Base-by-base conservation (phyloP, 2,329 filamentous ascomycete species). In the Beauveria australis region DNA sequence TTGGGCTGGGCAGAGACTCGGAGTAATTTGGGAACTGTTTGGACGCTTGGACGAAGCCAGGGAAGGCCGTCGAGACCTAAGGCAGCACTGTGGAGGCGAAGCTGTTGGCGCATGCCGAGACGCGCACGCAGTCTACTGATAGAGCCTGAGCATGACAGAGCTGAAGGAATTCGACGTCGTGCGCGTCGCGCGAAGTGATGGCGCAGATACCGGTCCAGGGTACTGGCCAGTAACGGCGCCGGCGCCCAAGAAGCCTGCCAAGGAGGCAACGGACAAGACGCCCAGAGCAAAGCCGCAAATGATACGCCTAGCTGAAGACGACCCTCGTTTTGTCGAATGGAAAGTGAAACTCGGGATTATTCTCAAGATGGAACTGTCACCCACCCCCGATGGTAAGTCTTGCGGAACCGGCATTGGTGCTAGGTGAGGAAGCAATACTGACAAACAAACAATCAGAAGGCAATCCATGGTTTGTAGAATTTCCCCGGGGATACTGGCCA, bases 401-500 rank as follows among this genome's bases (percentile, higher is more conserved):
- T 7, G 12, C 16, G 33, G 5, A 26, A 52, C 14, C 48, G 6
- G 40, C 22, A 3, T n/a, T 22, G 22, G 5, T 9, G 7, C 22
- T 40, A 9, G 18, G 14, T 2, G 41, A 18, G n/a, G 37, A 43
- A 59, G 24, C 28, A 44, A 41, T 47, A 47, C 19, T 57, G 46
- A 60, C 61, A n/a, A 55, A 60, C 61, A n/a, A 55, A 22, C 22
- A 43, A 53, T 10, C 43, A 78, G 76, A 78, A 60, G 76, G 76
- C 24, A 73, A 76, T 49, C 63, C 76, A 1, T 79, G 76, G 76
- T 74, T 75, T 58, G 70, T 78, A 10, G 69, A 75, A n/a, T 78
- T 79, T 26, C 76, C 76, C 16, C 66, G 71, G 26, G 76, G 76
- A 2, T 79, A 79, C 66, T 79, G 76, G 76, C 68, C 79, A 3